phyloP scores from a whole-genome alignment of 129 eudicot species.

The Heracleum sosnowskyi region DNA sequence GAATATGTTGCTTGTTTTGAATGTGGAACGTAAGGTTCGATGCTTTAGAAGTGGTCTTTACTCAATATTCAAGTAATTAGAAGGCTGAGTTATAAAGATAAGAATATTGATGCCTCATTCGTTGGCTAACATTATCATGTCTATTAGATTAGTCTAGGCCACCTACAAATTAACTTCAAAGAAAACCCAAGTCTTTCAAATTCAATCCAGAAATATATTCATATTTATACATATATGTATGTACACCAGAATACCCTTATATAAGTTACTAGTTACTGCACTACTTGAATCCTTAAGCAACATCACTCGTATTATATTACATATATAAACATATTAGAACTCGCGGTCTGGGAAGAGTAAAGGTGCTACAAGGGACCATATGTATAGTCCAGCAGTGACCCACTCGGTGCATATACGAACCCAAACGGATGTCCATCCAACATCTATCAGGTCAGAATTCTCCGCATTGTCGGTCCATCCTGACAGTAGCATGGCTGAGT shows the following conservation, averaged over 20 bases:
- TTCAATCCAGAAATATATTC: neutral
- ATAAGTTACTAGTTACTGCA: neutral
- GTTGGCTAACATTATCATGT: too few relatives aligned
- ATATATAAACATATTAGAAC: conserved; percentile 27
- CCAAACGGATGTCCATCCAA: conserved; percentile 99
- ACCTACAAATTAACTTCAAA: neutral
- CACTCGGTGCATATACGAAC: conserved; percentile 91
- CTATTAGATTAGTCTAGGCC: too few relatives aligned
- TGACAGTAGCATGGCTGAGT: conserved; percentile 95
- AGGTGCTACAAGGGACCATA: conserved; percentile 97
- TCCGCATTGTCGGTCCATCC: conserved; percentile 90
- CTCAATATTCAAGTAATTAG: neutral
- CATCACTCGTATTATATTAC: neutral
- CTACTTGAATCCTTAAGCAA: neutral
- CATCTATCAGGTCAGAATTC: conserved; percentile 76
- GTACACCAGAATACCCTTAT: neutral
- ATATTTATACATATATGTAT: neutral
- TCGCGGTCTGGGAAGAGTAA: conserved; percentile 83
- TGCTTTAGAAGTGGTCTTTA: neutral
- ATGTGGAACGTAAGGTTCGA: neutral
- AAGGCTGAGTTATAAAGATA: neutral
- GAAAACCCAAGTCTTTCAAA: neutral
- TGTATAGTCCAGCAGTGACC: conserved; percentile 84
- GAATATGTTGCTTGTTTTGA: too few relatives aligned
- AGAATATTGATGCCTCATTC: neutral